Evolutionary conservation across 768 basidiomycete species (phyloP).

Genomic region (Lyophyllum semitale): DNA sequence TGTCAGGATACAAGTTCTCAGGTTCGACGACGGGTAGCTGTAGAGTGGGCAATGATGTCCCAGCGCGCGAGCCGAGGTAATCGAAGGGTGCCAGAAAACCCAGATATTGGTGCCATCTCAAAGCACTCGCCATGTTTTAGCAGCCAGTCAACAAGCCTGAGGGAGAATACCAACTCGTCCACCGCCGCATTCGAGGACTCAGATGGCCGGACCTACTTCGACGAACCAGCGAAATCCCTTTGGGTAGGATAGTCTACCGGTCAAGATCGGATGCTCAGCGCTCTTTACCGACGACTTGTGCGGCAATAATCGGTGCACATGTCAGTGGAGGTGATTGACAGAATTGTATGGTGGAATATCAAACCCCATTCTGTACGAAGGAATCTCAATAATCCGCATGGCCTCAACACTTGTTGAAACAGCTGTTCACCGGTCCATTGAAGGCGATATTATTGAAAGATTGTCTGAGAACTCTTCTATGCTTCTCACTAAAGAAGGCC

Average conservation of each 20-base stretch:
- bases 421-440: constrained; percentile 46
- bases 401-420: background rate
- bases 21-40: background rate
- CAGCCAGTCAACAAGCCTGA: constrained; percentile 35
- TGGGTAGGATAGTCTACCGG: constrained; percentile 37
- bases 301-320: constrained; percentile 66
- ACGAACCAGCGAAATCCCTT: constrained; percentile 80
- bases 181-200: constrained; percentile 60
- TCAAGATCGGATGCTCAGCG: constrained; percentile 50
- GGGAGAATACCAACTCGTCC: constrained; percentile 52
- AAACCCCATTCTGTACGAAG: constrained; percentile 68
- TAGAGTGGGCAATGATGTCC: background rate
- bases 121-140: no score
- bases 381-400: constrained; percentile 12
- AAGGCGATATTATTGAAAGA: constrained; percentile 38
- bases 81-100: background rate
- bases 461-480: constrained; percentile 46
- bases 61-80: background rate
- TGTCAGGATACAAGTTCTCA: no score
- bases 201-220: constrained; percentile 59
- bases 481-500: constrained; percentile 25
- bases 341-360: constrained; percentile 81
- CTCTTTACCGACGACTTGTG: constrained; percentile 43
- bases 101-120: background rate
- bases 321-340: constrained; percentile 73